Conservation (phyloP, 768 basidiomycete species). For the Sistotremastrum niveocremeum region DNA sequence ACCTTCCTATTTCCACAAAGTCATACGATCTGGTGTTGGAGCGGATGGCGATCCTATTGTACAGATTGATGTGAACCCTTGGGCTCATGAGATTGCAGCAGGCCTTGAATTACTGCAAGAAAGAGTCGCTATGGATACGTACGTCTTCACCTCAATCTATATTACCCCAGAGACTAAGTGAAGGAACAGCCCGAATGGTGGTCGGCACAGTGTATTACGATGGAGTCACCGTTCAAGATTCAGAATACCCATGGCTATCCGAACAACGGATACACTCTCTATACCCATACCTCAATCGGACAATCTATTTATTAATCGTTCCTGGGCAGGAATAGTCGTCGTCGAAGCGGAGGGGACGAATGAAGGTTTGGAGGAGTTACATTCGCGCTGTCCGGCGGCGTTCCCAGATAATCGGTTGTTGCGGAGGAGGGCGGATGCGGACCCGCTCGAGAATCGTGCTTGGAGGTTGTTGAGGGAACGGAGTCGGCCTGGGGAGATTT, state of each 20-base stretch:
- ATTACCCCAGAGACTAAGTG: not conserved
- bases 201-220: constrained; percentile 66
- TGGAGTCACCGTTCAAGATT: constrained; percentile 80
- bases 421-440: constrained; percentile 19
- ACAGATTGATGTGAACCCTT: constrained; percentile 63
- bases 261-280: not conserved
- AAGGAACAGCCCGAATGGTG: constrained; percentile 54
- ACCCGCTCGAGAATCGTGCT: constrained; percentile 28
- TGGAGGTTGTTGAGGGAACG: constrained; percentile 49
- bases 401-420: constrained; percentile 47
- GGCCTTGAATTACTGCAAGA: constrained; percentile 71
- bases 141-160: constrained; percentile 18
- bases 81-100: constrained; percentile 63
- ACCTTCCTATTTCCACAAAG: constrained; percentile 82
- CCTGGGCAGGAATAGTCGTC: constrained; percentile 75
- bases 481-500: constrained; percentile 64
- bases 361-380: constrained; percentile 68
- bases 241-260: constrained; percentile 30
- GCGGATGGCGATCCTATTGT: constrained; percentile 28
- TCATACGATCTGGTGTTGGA: constrained; percentile 44
- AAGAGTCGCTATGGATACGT: constrained; percentile 70
- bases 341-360: constrained; percentile 83
- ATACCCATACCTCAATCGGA: constrained; percentile 44
- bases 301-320: constrained; percentile 50
- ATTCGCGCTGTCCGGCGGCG: constrained; percentile 51